Base-by-base conservation (phyloP, 441 rosid genomes). In the Erodium chrysanthum region DNA sequence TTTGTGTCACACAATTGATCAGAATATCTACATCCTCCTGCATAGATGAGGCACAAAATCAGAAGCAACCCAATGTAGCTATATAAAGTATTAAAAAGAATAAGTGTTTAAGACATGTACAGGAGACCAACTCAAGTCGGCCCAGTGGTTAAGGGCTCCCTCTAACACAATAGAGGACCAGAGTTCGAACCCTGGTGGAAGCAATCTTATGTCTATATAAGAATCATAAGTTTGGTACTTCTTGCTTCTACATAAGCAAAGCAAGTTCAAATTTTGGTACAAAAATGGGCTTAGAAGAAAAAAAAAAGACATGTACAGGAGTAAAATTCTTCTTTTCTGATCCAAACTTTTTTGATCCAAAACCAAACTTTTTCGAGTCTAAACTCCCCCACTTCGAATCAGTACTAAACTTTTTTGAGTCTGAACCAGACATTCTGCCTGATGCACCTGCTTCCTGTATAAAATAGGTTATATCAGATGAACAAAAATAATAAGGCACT, bases 11-110 rank as follows among this genome's bases (percentile, higher is more conserved):
- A 63, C 89, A 84, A 71, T 78, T 77, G 68, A 95, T 71, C 62
- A 90, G 86, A 72, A 79, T 69, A 69, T 86, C 97, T 66, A 88
- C 79, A 77, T 22, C 79, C 78, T 88, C 96, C 97, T 88, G 80
- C 80, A 74, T 14, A 71, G 78, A 58, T n/a, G 59, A 76, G 46
- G 64, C 61, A 62, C 64, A 69, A 64, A 59, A 20, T 46, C 70
- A 67, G 64, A 52, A 68, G 65, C 29, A 74, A 74, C 66, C 50
- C 68, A 66, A 23, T 73, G 61, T 22, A 66, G 65, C 17, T 59
- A 11, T 54, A 54, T 54, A 54, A 50, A 21, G 7, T 54, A 7
- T 59, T 59, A 2, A 37, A 37, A 23, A 59, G 33, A 59, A 59
- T 59, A 23, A 15, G 12, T 59, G 31, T 12, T 59, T 22, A 0